A percentile compares a stretch with the other conserved stretches of the same genome.
phyloP scores from a whole-genome alignment of 208 protist genomes.

The Strigomonas culicis region DNA sequence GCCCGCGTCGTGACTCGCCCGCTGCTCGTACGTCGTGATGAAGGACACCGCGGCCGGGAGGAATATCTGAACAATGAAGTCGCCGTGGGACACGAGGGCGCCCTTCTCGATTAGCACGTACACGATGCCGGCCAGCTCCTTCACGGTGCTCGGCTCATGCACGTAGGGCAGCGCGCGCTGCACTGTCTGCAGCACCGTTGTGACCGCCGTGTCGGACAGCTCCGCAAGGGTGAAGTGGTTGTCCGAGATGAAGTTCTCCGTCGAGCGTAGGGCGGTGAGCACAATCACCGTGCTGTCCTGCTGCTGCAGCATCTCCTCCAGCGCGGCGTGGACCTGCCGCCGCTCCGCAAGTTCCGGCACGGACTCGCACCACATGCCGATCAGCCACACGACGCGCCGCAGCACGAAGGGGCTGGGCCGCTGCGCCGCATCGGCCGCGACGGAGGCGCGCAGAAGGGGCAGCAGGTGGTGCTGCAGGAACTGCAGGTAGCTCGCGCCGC shows the following conservation, averaged over 20 bases:
- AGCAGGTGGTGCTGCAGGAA: constrained; percentile 58
- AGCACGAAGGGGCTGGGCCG: constrained; percentile 45
- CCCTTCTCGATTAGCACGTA: constrained; percentile 51
- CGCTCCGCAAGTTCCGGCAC: constrained; percentile 31
- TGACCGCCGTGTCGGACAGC: constrained; percentile 39
- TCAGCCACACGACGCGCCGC: constrained; percentile 78
- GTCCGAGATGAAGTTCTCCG: constrained; percentile 70
- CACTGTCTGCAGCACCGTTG: constrained; percentile 38
- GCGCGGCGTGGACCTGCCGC: constrained; percentile 34
- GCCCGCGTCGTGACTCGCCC: constrained; percentile 6
- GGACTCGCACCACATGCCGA: constrained; percentile 87
- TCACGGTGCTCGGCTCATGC: constrained; percentile 32
- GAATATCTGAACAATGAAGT: constrained; percentile 54
- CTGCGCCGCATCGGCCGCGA: background rate
- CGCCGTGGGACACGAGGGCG: constrained; percentile 28
- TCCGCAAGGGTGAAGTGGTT: constrained; percentile 44
- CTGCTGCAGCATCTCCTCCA: constrained; percentile 44
- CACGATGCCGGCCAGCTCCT: constrained; percentile 46
- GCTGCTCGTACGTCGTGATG: constrained; percentile 14
- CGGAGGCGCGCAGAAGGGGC: constrained; percentile 41
- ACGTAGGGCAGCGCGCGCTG: constrained; percentile 43
- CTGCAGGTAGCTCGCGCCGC: constrained; percentile 30
- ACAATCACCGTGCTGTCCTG: constrained; percentile 33
- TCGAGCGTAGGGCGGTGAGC: constrained; percentile 44
- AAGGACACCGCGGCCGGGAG: constrained; percentile 30